These are phyloP conservation scores for Penicillium vulpinum DNA, from an alignment of 2,329 filamentous ascomycete genomes.

Conservation along the genomic window DNA sequence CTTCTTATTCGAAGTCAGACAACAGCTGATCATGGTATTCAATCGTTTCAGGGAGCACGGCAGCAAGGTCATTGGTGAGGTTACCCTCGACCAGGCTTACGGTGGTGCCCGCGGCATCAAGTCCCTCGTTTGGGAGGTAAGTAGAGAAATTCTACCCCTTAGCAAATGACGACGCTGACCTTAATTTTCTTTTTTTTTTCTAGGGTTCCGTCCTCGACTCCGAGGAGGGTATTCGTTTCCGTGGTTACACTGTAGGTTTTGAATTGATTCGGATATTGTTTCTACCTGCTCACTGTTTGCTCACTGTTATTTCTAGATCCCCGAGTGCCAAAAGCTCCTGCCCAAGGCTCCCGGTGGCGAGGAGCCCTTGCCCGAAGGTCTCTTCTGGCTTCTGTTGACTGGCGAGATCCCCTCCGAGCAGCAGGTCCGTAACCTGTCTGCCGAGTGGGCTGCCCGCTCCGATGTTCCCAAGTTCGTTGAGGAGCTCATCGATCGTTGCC, in stretches of 20 bases:
- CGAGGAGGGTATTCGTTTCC: slow-evolving; percentile 99
- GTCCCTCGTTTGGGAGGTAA: slow-evolving; percentile 91
- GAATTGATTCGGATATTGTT: background rate
- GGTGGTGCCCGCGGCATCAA: slow-evolving; percentile 99
- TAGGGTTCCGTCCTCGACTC: slow-evolving; percentile 91
- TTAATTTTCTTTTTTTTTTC: slow-evolving; percentile 11
- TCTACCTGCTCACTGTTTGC: too few species aligned
- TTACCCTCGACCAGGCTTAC: slow-evolving; percentile 99
- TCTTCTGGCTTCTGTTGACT: slow-evolving; percentile 99
- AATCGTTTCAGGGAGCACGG: slow-evolving; percentile 73
- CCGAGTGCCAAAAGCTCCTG: slow-evolving; percentile 95
- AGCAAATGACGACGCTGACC: background rate
- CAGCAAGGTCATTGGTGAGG: slow-evolving; percentile 92
- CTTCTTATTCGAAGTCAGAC: slow-evolving; percentile 1
- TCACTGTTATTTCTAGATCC: slow-evolving; percentile 60
- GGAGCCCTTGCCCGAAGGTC: slow-evolving; percentile 97
- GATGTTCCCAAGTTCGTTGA: slow-evolving; percentile 97
- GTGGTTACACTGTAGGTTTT: slow-evolving; percentile 77
- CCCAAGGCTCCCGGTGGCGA: slow-evolving; percentile 95
- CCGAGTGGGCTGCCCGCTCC: slow-evolving; percentile 97
- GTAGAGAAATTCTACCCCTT: slow-evolving; percentile 9
- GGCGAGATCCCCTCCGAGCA: slow-evolving; percentile 97
- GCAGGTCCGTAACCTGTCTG: slow-evolving; percentile 96
- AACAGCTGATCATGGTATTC: slow-evolving; percentile 19
- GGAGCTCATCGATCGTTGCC: slow-evolving; percentile 99